Percentiles rank a stretch among this genome's conserved stretches.
These are phyloP conservation scores for Pythium sp. DNA, from an alignment of 352 stramenopile species.

Conservation along the genomic window DNA sequence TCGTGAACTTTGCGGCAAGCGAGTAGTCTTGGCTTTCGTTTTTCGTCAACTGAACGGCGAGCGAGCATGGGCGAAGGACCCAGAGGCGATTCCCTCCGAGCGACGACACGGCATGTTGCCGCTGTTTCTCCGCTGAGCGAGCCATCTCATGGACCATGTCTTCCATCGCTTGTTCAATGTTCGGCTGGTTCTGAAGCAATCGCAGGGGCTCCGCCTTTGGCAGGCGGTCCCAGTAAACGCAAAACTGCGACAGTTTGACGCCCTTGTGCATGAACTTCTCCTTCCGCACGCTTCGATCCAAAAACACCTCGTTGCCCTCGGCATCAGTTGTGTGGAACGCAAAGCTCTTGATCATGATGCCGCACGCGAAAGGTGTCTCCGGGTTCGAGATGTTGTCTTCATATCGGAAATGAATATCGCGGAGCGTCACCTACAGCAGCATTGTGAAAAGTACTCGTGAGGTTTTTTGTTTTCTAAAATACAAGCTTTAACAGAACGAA, in stretches of 20 bases:
- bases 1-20: conserved; percentile 59
- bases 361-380: conserved; percentile 62
- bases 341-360: conserved; percentile 65
- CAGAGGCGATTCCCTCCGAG: conserved; percentile 23
- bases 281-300: conserved; percentile 46
- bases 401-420: conserved; percentile 72
- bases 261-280: conserved; percentile 63
- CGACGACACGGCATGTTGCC: neutral
- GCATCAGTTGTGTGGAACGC: conserved; percentile 72
- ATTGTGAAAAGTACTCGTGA: neutral
- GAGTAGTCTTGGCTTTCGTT: conserved; percentile 77
- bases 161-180: conserved; percentile 41
- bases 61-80: conserved; percentile 48
- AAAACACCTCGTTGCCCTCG: conserved; percentile 59
- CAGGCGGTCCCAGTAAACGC: conserved; percentile 73
- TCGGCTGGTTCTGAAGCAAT: conserved; percentile 35
- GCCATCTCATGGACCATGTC: conserved; percentile 45
- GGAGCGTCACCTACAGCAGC: conserved; percentile 44
- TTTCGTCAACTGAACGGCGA: conserved; percentile 70
- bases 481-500: neutral
- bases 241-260: conserved; percentile 41
- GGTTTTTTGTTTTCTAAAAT: neutral
- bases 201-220: conserved; percentile 10
- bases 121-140: conserved; percentile 13
- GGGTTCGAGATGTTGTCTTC: conserved; percentile 71